Base-by-base conservation (phyloP, 75 land plant species). In the Adiantum capillusveneris region DNA sequence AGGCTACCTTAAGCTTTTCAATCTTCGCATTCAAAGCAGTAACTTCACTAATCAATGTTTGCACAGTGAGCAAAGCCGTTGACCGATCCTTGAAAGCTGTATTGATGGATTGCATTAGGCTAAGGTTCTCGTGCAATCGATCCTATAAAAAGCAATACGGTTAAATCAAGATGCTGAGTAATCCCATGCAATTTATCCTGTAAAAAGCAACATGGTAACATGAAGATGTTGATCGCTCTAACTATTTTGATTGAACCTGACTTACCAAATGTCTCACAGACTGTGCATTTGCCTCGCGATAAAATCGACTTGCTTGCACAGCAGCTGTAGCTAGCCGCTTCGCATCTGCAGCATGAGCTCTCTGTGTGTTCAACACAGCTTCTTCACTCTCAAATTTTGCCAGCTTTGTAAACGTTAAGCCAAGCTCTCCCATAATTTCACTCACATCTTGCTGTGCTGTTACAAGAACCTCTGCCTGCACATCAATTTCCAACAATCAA, bases 371-470 rank as follows among this genome's bases (percentile, higher is more conserved):
- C 39, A 53, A 68, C 25, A 57, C 29, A 41, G 84, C 83, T 31
- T 77, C 76, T 55, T 88, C 86, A 11, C 70, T 72, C 68, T 91
- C 97, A 74, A 88, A 91, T 31, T 91, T 91, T n/a, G 88, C 74
- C 31, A 91, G 41, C 54, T 87, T 87, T 11, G 88, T 75, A 53
- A 91, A 84, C 11, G 93, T 83, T 52, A 91, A 61, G n/a, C 97
- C 97, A 66, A 91, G 70, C 36, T 91, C 95, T 52, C 97, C 94
- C 84, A 84, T 84, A 41, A 82, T 86, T 65, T 88, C 85, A 24
- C 94, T 83, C 69, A 84, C 75, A 45, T 91, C 94, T 61, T 88
- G 94, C 59, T 91, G 94, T 25, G 89, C 89, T 68, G 88, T 91
- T 9, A 88, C 85, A 69, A 88, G 76, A 28, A 73, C 63, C 74